phyloP scores from a whole-genome alignment of 2,329 filamentous ascomycete genomes.

The Coleophoma eucalyptorum region DNA sequence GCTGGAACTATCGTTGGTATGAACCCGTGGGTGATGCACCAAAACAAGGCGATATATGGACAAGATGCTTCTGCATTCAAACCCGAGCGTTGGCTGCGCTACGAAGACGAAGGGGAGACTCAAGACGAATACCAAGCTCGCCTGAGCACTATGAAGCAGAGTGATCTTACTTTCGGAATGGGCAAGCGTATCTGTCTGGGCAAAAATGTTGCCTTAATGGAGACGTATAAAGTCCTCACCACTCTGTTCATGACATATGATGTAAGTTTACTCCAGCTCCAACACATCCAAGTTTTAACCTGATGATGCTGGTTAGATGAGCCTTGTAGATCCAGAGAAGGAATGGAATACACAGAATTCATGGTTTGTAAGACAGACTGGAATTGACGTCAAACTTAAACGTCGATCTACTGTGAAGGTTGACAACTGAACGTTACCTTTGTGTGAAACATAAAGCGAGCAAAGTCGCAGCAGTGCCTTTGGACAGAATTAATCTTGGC shows the following conservation, averaged over 20 bases:
- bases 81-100: conserved; percentile 44
- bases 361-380: conserved; percentile 34
- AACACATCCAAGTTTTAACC: not conserved
- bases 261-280: conserved; percentile 21
- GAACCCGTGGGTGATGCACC: conserved; percentile 34
- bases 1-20: conserved; percentile 36
- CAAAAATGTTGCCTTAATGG: conserved; percentile 34
- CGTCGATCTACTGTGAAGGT: not conserved
- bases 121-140: conserved; percentile 29
- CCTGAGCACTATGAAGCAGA: conserved; percentile 32
- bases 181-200: conserved; percentile 40
- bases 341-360: conserved; percentile 35
- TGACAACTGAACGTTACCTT: too few relatives aligned
- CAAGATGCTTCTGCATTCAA: conserved; percentile 38
- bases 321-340: conserved; percentile 28
- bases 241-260: conserved; percentile 41
- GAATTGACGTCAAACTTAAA: conserved; percentile 10
- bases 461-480: too few relatives aligned
- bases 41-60: conserved; percentile 39
- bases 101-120: conserved; percentile 28
- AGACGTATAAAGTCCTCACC: conserved; percentile 43
- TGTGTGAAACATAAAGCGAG: too few relatives aligned
- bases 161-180: conserved; percentile 36
- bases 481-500: too few relatives aligned
- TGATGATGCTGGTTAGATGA: conserved; percentile 22